A percentile compares a stretch with the other conserved stretches of the same genome.
Evolutionary conservation across 2,329 filamentous ascomycete species (phyloP).

Genomic region (Alternaria alternata): DNA sequence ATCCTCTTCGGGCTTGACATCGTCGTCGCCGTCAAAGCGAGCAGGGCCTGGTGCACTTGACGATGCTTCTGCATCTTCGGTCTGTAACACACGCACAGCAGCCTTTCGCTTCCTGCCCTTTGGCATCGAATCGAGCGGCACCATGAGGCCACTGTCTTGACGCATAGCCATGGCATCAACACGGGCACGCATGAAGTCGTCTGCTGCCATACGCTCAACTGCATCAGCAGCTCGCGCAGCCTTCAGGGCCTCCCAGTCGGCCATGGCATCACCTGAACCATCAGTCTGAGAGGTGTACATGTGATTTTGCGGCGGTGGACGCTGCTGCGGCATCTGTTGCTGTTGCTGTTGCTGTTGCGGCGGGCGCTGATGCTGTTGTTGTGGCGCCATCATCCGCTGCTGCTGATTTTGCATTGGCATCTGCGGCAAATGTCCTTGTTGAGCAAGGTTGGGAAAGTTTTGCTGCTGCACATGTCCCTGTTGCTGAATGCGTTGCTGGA

Average conservation of each 20-base stretch:
- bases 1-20: conserved; percentile 61
- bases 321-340: conserved; percentile 38
- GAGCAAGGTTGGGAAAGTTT: conserved; percentile 29
- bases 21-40: conserved; percentile 65
- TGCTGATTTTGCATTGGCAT: conserved; percentile 41
- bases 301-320: conserved; percentile 36
- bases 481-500: conserved; percentile 50
- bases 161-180: conserved; percentile 70
- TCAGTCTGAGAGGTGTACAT: conserved; percentile 73
- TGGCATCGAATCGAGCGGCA: conserved; percentile 70
- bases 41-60: conserved; percentile 43
- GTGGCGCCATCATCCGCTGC: conserved; percentile 39
- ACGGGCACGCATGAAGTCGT: conserved; percentile 72
- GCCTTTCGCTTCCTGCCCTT: conserved; percentile 53
- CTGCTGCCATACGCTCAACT: conserved; percentile 63
- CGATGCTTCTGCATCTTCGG: conserved; percentile 60
- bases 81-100: conserved; percentile 55
- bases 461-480: conserved; percentile 37
- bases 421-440: conserved; percentile 36
- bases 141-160: conserved; percentile 80
- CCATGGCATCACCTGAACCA: conserved; percentile 71
- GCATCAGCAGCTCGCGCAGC: conserved; percentile 65
- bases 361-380: conserved; percentile 41
- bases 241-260: conserved; percentile 66
- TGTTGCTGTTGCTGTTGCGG: conserved; percentile 36